Evolutionary conservation across 495 filamentous ascomycete genomes (phyloP).

Genomic region (Penicillium daleae): DNA sequence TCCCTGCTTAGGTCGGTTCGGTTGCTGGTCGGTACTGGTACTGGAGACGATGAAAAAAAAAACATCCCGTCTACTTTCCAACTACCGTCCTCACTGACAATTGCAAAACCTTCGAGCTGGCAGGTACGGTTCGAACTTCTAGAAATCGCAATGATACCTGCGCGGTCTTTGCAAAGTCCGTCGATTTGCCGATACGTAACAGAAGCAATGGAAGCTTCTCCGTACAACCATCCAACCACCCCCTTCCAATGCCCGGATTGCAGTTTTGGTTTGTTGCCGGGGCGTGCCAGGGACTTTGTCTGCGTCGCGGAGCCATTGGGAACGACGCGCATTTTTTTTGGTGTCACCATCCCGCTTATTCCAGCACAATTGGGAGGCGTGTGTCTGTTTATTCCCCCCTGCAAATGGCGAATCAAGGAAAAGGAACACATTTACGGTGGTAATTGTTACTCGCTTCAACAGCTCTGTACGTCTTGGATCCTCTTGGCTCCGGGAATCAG

Average conservation of each 20-base stretch:
- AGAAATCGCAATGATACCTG: slow-evolving; percentile 31
- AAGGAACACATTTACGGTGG: background rate
- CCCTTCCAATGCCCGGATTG: slow-evolving; percentile 7
- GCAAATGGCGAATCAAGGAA: background rate
- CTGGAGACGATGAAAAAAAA: background rate
- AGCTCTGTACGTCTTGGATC: background rate
- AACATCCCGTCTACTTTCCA: slow-evolving; percentile 11
- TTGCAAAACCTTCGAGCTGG: slow-evolving; percentile 9
- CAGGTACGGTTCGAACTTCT: slow-evolving; percentile 25
- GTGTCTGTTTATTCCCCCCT: background rate
- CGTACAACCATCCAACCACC: background rate
- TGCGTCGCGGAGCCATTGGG: background rate
- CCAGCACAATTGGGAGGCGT: background rate
- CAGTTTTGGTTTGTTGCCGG: too few species aligned
- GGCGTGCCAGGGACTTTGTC: background rate
- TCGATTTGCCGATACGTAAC: slow-evolving; percentile 21
- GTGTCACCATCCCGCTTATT: slow-evolving; percentile 7
- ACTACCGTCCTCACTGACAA: background rate
- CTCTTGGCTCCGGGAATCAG: slow-evolving; percentile 9
- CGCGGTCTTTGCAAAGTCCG: slow-evolving; percentile 10
- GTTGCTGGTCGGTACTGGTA: background rate
- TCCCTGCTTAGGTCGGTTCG: background rate
- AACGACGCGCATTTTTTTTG: slow-evolving; percentile 8
- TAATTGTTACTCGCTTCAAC: background rate
- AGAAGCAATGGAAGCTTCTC: slow-evolving; percentile 30